Evolutionary conservation across 2,329 filamentous ascomycete species (phyloP).

Genomic region (Pseudophaeomoniella oleicola): DNA sequence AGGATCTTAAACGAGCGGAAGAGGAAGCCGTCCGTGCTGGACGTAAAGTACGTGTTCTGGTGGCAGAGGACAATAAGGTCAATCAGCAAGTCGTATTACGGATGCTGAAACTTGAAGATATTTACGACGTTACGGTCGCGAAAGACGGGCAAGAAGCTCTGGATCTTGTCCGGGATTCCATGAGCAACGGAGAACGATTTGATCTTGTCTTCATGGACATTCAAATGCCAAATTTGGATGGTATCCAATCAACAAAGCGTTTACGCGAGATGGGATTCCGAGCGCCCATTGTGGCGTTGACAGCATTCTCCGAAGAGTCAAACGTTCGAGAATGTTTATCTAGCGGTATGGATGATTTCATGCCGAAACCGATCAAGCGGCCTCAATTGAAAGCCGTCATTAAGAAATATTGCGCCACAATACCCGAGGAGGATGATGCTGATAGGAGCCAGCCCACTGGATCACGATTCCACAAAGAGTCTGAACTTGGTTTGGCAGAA

Average conservation of each 20-base stretch:
- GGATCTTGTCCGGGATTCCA: slow-evolving; percentile 68
- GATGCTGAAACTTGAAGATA: slow-evolving; percentile 40
- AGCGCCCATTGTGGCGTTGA: slow-evolving; percentile 78
- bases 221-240: slow-evolving; percentile 86
- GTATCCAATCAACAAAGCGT: slow-evolving; percentile 68
- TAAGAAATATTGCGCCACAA: slow-evolving; percentile 66
- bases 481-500: not conserved
- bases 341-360: slow-evolving; percentile 83
- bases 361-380: slow-evolving; percentile 61
- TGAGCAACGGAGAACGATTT: slow-evolving; percentile 58
- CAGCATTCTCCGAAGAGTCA: slow-evolving; percentile 79
- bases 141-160: slow-evolving; percentile 79
- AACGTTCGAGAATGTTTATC: slow-evolving; percentile 79
- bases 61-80: slow-evolving; percentile 65
- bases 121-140: slow-evolving; percentile 67
- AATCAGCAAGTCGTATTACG: slow-evolving; percentile 49
- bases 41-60: slow-evolving; percentile 61
- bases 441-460: not conserved
- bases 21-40: slow-evolving; percentile 40
- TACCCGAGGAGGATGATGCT: slow-evolving; percentile 51
- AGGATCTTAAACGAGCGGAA: slow-evolving; percentile 50
- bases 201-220: slow-evolving; percentile 95
- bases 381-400: slow-evolving; percentile 75
- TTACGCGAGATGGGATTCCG: slow-evolving; percentile 79
- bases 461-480: not conserved